Base-by-base conservation (phyloP, 306 rosid species). In the Rubus parviflorus region DNA sequence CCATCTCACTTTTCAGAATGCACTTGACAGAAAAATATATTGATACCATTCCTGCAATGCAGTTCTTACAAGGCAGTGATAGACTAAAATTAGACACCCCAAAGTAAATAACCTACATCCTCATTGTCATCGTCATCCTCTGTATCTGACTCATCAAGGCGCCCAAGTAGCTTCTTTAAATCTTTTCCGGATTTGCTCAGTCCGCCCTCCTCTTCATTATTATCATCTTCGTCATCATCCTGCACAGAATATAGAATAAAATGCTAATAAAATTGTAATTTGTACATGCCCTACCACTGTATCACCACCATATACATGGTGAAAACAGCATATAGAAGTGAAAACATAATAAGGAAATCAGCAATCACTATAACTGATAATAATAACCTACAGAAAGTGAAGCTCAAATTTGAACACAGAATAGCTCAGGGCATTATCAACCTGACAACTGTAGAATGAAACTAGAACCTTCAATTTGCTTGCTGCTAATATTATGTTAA, bases 171-270 rank as follows among this genome's bases (percentile, higher is more conserved):
- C 88, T 91, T 90, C 91, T 91, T 91, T 85, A 90, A 86, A 90
- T 94, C 98, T 80, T 94, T 94, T 68, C 97, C 97, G 42, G 97
- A 90, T 90, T 94, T 90, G 85, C 97, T 94, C 80, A 94, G 84
- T 48, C 96, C 94, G 15, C 90, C 96, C 51, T 80, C 97, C 61
- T 86, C 96, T 78, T 91, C 96, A 72, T 91, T 80, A 19, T 90
- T 87, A 80, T 87, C 96, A 62, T 94, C 94, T 77, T 94, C 97
- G 2, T 91, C 96, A 48, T 14, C 52, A 10, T 92, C 95, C 70
- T 94, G 97, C 98, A 25, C 6, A 56, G 37, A 42, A 20, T 9
- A 14, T 16, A 48, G 41, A 68, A 43, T 4, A 67, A 11, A 43
- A 68, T 23, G 72, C 48, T 48, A 15, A 48, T 48, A 48, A 13